phyloP scores from a whole-genome alignment of 306 rosid species.

The Cucumis cinereus region DNA sequence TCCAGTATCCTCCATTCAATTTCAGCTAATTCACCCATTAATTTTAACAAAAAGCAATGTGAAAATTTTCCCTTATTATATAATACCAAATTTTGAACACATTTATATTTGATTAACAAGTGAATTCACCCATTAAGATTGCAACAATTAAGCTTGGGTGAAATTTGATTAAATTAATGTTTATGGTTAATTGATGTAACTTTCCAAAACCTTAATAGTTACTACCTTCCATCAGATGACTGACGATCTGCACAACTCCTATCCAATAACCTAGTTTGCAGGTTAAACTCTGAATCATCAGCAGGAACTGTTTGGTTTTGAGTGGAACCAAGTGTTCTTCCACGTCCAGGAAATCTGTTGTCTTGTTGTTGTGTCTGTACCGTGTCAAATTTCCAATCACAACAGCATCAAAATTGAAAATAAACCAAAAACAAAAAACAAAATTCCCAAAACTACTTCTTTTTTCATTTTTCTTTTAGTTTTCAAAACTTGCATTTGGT shows the following conservation, averaged over 20 bases:
- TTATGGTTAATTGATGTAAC: not conserved
- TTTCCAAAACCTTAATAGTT: not conserved
- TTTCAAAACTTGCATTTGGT: not conserved
- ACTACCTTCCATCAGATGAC: constrained; percentile 57
- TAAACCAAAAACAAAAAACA: not conserved
- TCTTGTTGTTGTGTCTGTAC: constrained; percentile 44
- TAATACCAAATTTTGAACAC: not conserved
- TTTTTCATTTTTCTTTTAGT: not conserved
- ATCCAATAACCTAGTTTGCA: constrained; percentile 80
- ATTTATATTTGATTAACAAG: too few relatives aligned
- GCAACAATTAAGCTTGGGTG: not conserved
- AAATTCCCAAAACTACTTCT: too few relatives aligned
- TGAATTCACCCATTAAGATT: not conserved
- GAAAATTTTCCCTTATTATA: not conserved
- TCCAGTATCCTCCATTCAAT: not conserved
- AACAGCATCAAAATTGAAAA: constrained; percentile 7
- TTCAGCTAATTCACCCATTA: not conserved
- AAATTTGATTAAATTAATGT: not conserved
- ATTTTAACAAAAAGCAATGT: too few relatives aligned
- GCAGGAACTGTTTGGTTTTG: constrained; percentile 41
- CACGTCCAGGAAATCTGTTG: constrained; percentile 73
- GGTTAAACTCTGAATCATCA: constrained; percentile 51
- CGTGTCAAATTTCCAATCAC: constrained; percentile 1
- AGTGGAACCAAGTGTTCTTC: constrained; percentile 57
- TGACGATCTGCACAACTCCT: constrained; percentile 31